A percentile compares a stretch with the other conserved stretches of the same genome.
Conservation (phyloP, 192 early-diverging fungal species). For the Kickxella alabastrina region DNA sequence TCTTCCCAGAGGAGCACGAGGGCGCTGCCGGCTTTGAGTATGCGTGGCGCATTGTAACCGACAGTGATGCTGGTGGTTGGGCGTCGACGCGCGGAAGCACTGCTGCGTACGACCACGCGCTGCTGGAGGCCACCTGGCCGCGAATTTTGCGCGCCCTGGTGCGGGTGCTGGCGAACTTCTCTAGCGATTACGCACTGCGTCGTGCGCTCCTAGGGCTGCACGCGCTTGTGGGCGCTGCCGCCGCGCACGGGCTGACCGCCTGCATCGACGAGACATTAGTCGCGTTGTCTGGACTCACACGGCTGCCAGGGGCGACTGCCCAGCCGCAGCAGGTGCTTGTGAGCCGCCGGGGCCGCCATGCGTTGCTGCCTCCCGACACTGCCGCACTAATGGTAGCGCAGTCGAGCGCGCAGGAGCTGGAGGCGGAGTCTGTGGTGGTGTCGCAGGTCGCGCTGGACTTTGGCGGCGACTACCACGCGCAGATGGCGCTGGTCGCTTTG, state of each 20-base stretch:
- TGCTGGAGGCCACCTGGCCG: constrained; percentile 74
- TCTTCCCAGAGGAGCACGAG: constrained; percentile 95
- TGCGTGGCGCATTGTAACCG: constrained; percentile 72
- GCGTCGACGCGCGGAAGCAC: constrained; percentile 54
- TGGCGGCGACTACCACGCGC: constrained; percentile 84
- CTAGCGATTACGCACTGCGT: constrained; percentile 21
- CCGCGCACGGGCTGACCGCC: constrained; percentile 66
- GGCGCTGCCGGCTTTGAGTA: constrained; percentile 93
- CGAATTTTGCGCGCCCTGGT: constrained; percentile 60
- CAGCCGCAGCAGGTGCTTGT: constrained; percentile 15
- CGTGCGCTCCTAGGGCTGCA: constrained; percentile 26
- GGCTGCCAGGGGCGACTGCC: constrained; percentile 21
- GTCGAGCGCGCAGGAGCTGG: constrained; percentile 31
- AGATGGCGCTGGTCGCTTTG: constrained; percentile 84
- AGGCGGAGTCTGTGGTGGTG: constrained; percentile 32
- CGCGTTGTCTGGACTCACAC: constrained; percentile 71
- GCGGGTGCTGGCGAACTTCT: constrained; percentile 16
- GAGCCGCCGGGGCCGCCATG: constrained; percentile 27
- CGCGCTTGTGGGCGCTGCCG: constrained; percentile 36
- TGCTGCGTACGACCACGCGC: constrained; percentile 69
- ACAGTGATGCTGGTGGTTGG: constrained; percentile 53
- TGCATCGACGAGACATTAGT: constrained; percentile 79
- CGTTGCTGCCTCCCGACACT: constrained; percentile 23
- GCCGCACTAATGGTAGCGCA: constrained; percentile 13
- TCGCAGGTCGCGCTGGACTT: constrained; percentile 75